Evolutionary conservation across 140 eudicot genomes (phyloP), one percentile per base, ranked within the genome.

Genomic region (Oenanthe javanica): DNA sequence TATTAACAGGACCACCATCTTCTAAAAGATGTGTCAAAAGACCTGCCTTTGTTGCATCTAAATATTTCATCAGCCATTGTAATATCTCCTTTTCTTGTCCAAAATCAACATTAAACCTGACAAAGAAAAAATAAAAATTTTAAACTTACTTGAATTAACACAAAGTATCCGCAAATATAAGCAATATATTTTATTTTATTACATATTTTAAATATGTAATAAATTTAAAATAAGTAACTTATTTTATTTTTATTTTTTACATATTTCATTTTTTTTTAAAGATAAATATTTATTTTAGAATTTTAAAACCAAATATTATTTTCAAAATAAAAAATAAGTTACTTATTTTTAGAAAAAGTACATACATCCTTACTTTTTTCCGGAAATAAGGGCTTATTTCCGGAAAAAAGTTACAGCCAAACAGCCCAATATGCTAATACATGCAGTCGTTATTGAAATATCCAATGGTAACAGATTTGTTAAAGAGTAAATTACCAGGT

Each of bases 41-140:
- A 46, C 98, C 98, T 3, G 98, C 91, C 77, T 88, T 89, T 45
- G 89, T 87, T 79, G 98, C 91, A 83, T 92, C 98, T 84, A 92
- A 86, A 90, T 84, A 94, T 45, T 86, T 86, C 40, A 84, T 82
- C 19, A 94, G 82, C 97, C 96, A 94, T 80, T 87, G 91, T 23
- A 89, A 84, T n/a, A 89, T 85, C 79, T 92, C 93, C 42, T 88
- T 94, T 19, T 94, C 98, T 75, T 86, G 85, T 80, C 98, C 98
- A 82, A 94, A 94, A 86, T 94, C 98, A 1, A 76, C 89, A 80
- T 88, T 89, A 76, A 83, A 94, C 98, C 98, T 94, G 93, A 75
- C 3, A 2, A 47, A 16, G 31, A 31, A 31, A 31, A 31, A 31
- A 31, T 31, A 31, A 31, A 31, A 31, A 31, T 31, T 31, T 2